phyloP scores from a whole-genome alignment of 106 monocot genomes.

The Alisma plantagoaquatica region DNA sequence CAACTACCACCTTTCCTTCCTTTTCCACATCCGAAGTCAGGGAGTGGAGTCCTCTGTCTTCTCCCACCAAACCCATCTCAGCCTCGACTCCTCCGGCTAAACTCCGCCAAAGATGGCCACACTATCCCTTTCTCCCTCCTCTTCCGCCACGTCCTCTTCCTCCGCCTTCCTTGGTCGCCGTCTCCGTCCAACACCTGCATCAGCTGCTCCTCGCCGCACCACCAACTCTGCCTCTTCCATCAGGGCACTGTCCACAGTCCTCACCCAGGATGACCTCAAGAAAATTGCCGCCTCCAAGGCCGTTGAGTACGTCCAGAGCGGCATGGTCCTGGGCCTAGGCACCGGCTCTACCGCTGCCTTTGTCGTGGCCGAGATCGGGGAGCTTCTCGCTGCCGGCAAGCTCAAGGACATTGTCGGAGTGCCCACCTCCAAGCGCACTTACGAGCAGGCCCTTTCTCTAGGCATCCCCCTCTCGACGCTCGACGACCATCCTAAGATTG shows the following conservation, averaged over 20 bases:
- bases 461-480: slow-evolving; percentile 92
- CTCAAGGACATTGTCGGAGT: slow-evolving; percentile 77
- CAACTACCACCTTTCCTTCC: too few relatives aligned
- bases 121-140: slow-evolving; percentile 8
- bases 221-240: background rate
- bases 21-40: too few relatives aligned
- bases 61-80: too few relatives aligned
- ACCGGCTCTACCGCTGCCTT: slow-evolving; percentile 98
- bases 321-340: slow-evolving; percentile 96
- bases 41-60: too few relatives aligned
- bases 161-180: background rate
- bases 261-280: slow-evolving; percentile 97
- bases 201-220: background rate
- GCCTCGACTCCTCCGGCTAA: too few relatives aligned
- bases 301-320: slow-evolving; percentile 82
- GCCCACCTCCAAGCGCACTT: slow-evolving; percentile 92
- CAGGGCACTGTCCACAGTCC: slow-evolving; percentile 19
- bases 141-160: background rate
- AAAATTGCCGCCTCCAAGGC: slow-evolving; percentile 83
- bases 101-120: too few relatives aligned
- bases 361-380: slow-evolving; percentile 85
- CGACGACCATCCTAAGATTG: slow-evolving; percentile 70
- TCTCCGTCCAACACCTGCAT: background rate
- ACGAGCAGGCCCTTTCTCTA: slow-evolving; percentile 79
- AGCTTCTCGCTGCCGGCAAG: slow-evolving; percentile 54